Conservation (phyloP, 129 eudicot genomes). For the Silybum marianum region DNA sequence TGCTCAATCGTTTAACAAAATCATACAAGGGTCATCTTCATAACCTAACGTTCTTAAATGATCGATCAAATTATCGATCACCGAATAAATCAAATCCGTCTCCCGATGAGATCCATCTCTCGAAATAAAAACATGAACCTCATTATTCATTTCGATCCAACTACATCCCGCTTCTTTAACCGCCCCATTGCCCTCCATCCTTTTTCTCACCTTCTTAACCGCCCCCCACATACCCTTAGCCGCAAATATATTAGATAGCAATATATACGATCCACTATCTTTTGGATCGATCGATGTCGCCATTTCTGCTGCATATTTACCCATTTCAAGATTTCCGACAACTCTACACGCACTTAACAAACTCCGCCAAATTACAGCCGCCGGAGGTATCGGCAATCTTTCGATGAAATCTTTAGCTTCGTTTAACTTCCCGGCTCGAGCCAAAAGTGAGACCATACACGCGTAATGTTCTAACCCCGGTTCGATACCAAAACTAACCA, state of each 20-base stretch:
- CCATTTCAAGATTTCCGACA: slow-evolving; percentile 53
- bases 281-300: slow-evolving; percentile 53
- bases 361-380: slow-evolving; percentile 63
- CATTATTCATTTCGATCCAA: slow-evolving; percentile 62
- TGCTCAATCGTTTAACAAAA: slow-evolving; percentile 26
- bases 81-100: slow-evolving; percentile 39
- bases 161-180: slow-evolving; percentile 73
- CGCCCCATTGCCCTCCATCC: slow-evolving; percentile 56
- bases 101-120: slow-evolving; percentile 48
- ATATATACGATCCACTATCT: slow-evolving; percentile 70
- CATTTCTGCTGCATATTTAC: slow-evolving; percentile 66
- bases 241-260: slow-evolving; percentile 75
- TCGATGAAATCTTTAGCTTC: slow-evolving; percentile 70
- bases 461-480: slow-evolving; percentile 74
- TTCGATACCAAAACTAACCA: slow-evolving; percentile 57
- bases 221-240: slow-evolving; percentile 62
- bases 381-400: slow-evolving; percentile 54
- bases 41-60: slow-evolving; percentile 41
- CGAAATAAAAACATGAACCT: slow-evolving; percentile 51
- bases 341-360: slow-evolving; percentile 67
- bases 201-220: slow-evolving; percentile 58
- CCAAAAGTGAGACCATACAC: slow-evolving; percentile 68
- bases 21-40: slow-evolving; percentile 34
- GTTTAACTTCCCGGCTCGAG: slow-evolving; percentile 58
- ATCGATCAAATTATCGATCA: slow-evolving; percentile 37